Evolutionary conservation across 2,329 filamentous ascomycete genomes (phyloP).

Genomic region (Fusarium sp.): DNA sequence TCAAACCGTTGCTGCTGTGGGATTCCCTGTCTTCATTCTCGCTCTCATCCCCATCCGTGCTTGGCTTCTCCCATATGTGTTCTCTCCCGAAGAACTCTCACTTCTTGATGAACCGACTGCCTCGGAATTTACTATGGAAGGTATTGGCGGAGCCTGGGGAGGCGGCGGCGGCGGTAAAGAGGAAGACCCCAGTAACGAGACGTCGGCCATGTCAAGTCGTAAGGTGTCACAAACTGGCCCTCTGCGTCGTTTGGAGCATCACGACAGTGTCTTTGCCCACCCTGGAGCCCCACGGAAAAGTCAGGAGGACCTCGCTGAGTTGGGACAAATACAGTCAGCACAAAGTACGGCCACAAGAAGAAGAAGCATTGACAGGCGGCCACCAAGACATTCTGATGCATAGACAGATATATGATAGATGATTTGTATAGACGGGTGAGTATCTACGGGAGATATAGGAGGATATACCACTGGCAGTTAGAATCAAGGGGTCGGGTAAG

Average conservation of each 20-base stretch:
- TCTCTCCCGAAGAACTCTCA: conserved; percentile 70
- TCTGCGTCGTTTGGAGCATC: conserved; percentile 14
- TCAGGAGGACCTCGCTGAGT: conserved; percentile 51
- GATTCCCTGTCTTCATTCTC: conserved; percentile 82
- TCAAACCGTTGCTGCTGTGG: conserved; percentile 84
- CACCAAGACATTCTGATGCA: conserved; percentile 15
- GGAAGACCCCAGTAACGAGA: conserved; percentile 34
- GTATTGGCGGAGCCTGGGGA: conserved; percentile 73
- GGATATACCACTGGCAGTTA: conserved; percentile 23
- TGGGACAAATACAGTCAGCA: conserved; percentile 46
- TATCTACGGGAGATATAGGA: conserved; percentile 14
- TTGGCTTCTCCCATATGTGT: conserved; percentile 71
- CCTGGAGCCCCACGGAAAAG: conserved; percentile 47
- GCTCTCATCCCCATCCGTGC: conserved; percentile 75
- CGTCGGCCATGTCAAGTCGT: conserved; percentile 19
- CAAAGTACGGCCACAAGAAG: conserved; percentile 48
- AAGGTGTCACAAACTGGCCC: conserved; percentile 20
- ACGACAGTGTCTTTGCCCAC: conserved; percentile 44
- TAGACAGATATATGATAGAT: conserved; percentile 10
- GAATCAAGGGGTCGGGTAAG: background rate
- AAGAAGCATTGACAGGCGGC: conserved; percentile 41
- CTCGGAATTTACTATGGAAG: conserved; percentile 81
- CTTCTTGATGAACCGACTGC: conserved; percentile 80
- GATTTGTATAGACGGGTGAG: background rate
- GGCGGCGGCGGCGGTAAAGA: conserved; percentile 49